These are phyloP conservation scores for Alternaria hordeiaustralica DNA, from an alignment of 2,329 filamentous ascomycete genomes.

Conservation along the genomic window DNA sequence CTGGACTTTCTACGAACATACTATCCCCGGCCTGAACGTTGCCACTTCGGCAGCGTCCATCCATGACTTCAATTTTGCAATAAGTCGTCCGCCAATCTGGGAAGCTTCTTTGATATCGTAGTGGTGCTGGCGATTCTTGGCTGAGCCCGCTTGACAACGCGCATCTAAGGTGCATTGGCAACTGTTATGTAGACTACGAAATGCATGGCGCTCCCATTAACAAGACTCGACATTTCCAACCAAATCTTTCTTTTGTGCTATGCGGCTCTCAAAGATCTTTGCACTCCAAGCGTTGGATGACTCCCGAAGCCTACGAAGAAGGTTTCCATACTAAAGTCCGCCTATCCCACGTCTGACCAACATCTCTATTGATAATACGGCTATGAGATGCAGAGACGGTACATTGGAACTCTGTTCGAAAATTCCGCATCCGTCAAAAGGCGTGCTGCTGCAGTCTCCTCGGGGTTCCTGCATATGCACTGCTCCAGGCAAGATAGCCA, in stretches of 20 bases:
- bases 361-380: neutral
- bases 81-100: slow-evolving; percentile 31
- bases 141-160: slow-evolving; percentile 14
- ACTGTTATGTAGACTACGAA: neutral
- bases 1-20: slow-evolving; percentile 57
- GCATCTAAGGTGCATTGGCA: neutral
- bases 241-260: neutral
- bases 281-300: neutral
- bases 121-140: slow-evolving; percentile 34
- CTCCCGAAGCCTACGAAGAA: neutral
- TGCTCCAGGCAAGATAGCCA: neutral
- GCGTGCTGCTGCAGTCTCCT: slow-evolving; percentile 33
- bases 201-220: neutral
- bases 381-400: neutral
- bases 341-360: neutral
- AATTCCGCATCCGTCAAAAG: neutral
- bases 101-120: slow-evolving; percentile 55
- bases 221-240: neutral
- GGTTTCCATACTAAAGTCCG: neutral
- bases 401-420: neutral
- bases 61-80: slow-evolving; percentile 47
- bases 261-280: neutral
- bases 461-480: neutral
- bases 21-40: slow-evolving; percentile 48
- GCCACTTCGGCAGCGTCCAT: slow-evolving; percentile 39